A percentile compares a stretch with the other conserved stretches of the same genome.
Evolutionary conservation across 73 alveolate species (phyloP).

Genomic region (Paramecium sonneborni): DNA sequence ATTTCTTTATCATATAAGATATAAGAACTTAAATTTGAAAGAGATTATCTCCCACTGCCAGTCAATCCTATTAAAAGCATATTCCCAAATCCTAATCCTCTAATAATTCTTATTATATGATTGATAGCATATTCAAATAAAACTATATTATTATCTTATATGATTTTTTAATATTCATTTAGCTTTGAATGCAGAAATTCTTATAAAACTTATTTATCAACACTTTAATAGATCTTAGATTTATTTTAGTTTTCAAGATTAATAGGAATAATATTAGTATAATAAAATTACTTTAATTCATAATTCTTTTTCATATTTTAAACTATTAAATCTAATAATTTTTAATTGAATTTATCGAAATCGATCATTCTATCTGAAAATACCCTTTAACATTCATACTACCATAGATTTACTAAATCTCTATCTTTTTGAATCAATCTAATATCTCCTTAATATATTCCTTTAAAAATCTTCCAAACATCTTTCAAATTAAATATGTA

Average conservation of each 20-base stretch:
- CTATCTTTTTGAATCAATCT: constrained; percentile 66
- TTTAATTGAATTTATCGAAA: constrained; percentile 51
- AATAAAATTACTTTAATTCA: not conserved
- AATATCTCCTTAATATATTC: constrained; percentile 75
- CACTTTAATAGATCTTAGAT: constrained; percentile 73
- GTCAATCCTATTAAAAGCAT: constrained; percentile 83
- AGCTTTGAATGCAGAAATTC: constrained; percentile 77
- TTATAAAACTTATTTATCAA: constrained; percentile 71
- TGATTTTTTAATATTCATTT: not conserved
- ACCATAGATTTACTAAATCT: constrained; percentile 88
- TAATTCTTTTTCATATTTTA: constrained; percentile 51
- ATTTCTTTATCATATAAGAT: constrained; percentile 71
- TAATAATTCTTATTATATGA: constrained; percentile 74
- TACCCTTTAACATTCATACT: constrained; percentile 95
- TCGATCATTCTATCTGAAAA: constrained; percentile 85
- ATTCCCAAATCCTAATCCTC: constrained; percentile 82
- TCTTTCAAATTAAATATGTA: constrained; percentile 91
- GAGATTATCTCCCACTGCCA: constrained; percentile 83
- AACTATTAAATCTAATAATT: not conserved
- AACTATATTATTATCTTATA: constrained; percentile 71
- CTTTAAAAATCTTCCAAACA: constrained; percentile 93
- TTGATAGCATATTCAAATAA: constrained; percentile 83
- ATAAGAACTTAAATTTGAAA: constrained; percentile 72
- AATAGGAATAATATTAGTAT: constrained; percentile 65
- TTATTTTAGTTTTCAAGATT: constrained; percentile 77